Evolutionary conservation across 257 asterid species (phyloP).

Genomic region (Avicennia marina): DNA sequence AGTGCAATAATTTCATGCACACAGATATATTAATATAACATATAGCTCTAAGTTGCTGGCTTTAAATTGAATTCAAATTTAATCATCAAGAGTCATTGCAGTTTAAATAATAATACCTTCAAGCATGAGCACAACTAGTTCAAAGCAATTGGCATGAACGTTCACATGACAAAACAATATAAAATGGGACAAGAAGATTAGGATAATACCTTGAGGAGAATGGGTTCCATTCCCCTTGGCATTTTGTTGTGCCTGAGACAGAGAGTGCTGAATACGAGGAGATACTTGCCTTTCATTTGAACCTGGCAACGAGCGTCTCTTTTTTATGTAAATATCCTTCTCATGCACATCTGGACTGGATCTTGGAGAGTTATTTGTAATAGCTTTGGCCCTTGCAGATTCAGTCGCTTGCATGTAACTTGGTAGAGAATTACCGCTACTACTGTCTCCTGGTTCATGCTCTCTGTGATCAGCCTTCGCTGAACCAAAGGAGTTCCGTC

Average conservation of each 20-base stretch:
- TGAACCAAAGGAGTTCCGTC: constrained; percentile 71
- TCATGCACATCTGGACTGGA: constrained; percentile 90
- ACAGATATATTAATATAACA: too few species aligned
- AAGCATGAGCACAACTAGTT: too few species aligned
- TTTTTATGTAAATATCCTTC: constrained; percentile 60
- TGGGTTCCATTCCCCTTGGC: constrained; percentile 59
- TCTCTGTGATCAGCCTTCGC: constrained; percentile 51
- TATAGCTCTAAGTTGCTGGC: too few species aligned
- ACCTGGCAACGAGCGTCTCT: constrained; percentile 84
- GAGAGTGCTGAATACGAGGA: constrained; percentile 67
- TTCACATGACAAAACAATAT: background rate
- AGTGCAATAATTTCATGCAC: too few species aligned
- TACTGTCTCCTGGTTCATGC: constrained; percentile 83
- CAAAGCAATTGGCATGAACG: too few species aligned
- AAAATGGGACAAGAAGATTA: constrained; percentile 6
- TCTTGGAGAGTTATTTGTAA: constrained; percentile 70
- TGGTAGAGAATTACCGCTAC: constrained; percentile 68
- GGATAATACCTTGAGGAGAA: constrained; percentile 80
- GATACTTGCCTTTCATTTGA: constrained; percentile 77
- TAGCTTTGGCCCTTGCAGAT: constrained; percentile 92
- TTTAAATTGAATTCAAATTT: too few species aligned
- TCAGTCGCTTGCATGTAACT: constrained; percentile 99
- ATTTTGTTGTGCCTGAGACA: constrained; percentile 68
- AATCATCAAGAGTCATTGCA: too few species aligned
- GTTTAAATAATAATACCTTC: too few species aligned